Evolutionary conservation across 306 rosid genomes (phyloP).

Genomic region (Cotoneaster glaucophyllus): DNA sequence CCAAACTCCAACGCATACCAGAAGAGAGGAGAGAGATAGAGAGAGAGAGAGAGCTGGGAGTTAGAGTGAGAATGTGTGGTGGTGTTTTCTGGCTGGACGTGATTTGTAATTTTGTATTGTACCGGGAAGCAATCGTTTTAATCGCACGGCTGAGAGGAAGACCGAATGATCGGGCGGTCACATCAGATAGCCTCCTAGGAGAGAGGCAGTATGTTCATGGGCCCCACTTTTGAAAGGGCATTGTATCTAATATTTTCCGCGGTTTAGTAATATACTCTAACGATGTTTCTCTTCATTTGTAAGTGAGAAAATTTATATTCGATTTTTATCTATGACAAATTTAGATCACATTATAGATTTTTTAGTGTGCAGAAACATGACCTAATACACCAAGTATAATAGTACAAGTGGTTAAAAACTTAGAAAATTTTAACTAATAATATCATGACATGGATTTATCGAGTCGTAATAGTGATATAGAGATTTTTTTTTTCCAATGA

Average conservation of each 20-base stretch:
- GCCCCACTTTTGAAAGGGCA: background rate
- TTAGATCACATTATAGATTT: too few relatives aligned
- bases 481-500: too few relatives aligned
- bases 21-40: constrained; percentile 30
- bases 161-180: background rate
- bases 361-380: fast-evolving
- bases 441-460: too few relatives aligned
- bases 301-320: fast-evolving
- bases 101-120: constrained; percentile 14
- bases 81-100: background rate
- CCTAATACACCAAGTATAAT: too few relatives aligned
- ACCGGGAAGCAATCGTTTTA: background rate
- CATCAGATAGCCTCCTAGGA: background rate
- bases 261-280: fast-evolving
- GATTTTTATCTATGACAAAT: too few relatives aligned
- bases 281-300: fast-evolving
- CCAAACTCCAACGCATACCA: constrained; percentile 29
- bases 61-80: background rate
- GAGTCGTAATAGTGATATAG: fast-evolving
- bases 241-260: background rate
- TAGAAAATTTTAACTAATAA: too few relatives aligned
- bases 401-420: too few relatives aligned
- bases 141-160: background rate
- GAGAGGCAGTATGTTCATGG: background rate
- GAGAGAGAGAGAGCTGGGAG: background rate